Base-by-base conservation (phyloP, 2,329 filamentous ascomycete genomes). In the Botrytis sinoallii region DNA sequence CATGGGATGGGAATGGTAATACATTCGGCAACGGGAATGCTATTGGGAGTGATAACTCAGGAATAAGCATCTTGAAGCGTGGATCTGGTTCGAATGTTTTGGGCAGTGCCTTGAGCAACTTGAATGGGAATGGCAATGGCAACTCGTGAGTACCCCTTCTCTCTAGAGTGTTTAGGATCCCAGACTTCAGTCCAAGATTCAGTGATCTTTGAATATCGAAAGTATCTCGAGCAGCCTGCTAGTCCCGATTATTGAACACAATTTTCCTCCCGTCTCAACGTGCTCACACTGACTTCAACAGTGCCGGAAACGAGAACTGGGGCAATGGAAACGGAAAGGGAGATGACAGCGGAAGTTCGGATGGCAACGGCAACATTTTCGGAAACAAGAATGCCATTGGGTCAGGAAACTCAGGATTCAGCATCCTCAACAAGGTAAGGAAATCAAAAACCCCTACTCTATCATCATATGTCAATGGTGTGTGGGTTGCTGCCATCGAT, bases 391-490 rank as follows among this genome's bases (percentile, higher is more conserved):
- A 46, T 40, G 10, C 52, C 4, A 70, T 61, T 20, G 40, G 40
- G 4, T 38, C 55, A 29, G 68, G 57, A 16, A 61, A 70, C 22
- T 40, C 57, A 29, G 57, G 57, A 29, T 38, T 63, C 20, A 48
- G 32, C 10, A 16, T 48, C 32, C 20, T 22, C 25, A 29, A 38
- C 29, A 70, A 70, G 68, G 68, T 70, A 70, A 63, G 68, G 48
- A 61, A 63, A 61, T 29, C 52, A 57, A 18, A 57, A 18, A 10
- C 40, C 9, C 20, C 52, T 59, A 42, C 40, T 18, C 2, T 18
- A 40, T 70, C 68, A 59, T 46, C 68, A 44, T 48, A 70, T 40
- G 7, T 70, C n/a, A 48, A 70, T 4, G 68, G 68, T 18, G 40
- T 70, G 9, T 70, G 40, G 29, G 55, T 61, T 46, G 40, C 68